A percentile compares a stretch with the other conserved stretches of the same genome.
phyloP scores from a whole-genome alignment of 148 eudicot species.

The Rhododendron ferrugineum region DNA sequence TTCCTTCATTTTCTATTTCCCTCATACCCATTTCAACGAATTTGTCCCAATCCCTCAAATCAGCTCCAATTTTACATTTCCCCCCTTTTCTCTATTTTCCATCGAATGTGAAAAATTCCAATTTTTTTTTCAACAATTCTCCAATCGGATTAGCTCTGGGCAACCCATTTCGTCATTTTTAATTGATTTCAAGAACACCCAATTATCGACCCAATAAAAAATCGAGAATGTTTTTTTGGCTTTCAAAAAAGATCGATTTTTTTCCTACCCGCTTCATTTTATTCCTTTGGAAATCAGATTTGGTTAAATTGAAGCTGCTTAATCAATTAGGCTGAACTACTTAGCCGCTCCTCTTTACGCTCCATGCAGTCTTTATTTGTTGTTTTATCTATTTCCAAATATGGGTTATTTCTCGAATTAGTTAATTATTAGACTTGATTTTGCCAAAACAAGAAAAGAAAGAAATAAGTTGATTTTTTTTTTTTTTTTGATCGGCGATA shows the following conservation, averaged over 20 bases:
- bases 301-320: background rate
- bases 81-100: no score
- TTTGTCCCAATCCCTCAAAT: background rate
- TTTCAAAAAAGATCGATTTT: background rate
- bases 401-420: background rate
- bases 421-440: background rate
- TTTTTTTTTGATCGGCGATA: background rate
- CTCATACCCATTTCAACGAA: constrained; percentile 14
- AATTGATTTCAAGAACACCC: constrained; percentile 15
- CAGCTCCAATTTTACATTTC: background rate
- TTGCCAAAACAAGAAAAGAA: no score
- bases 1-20: constrained; percentile 16
- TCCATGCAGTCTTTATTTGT: background rate
- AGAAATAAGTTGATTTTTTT: no score
- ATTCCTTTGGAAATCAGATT: background rate
- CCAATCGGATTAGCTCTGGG: background rate
- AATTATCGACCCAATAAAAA: background rate
- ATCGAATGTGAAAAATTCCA: background rate
- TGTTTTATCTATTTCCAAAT: background rate
- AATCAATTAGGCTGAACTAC: background rate
- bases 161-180: constrained; percentile 20
- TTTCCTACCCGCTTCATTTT: background rate
- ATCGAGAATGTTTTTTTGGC: background rate
- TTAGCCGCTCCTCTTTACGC: background rate
- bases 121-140: background rate